A percentile compares a stretch with the other conserved stretches of the same genome.
Conservation (phyloP, 176 grass and related monocot species). For the Lolium perenne region DNA sequence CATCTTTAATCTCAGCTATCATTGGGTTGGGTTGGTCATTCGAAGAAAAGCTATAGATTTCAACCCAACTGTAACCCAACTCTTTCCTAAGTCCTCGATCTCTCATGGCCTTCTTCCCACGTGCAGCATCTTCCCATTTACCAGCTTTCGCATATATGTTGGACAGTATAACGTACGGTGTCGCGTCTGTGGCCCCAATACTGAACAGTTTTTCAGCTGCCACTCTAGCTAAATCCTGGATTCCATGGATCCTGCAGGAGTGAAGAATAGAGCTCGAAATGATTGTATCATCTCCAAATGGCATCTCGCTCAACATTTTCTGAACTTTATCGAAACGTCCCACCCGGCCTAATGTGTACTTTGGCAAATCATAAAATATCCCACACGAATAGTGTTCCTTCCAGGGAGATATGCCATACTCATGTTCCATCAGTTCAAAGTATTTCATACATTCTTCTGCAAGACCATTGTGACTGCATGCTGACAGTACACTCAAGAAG, state of each 20-base stretch:
- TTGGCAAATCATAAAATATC: no score
- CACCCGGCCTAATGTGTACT: constrained; percentile 71
- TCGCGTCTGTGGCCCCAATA: constrained; percentile 58
- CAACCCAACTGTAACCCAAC: constrained; percentile 77
- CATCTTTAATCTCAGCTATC: constrained; percentile 67
- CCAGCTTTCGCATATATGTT: constrained; percentile 86
- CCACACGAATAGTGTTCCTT: constrained; percentile 85
- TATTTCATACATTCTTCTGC: constrained; percentile 68
- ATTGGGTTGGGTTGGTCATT: constrained; percentile 69
- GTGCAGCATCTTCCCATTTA: constrained; percentile 74
- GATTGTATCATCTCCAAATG: constrained; percentile 63
- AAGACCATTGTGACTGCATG: constrained; percentile 79
- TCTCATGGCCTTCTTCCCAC: constrained; percentile 77
- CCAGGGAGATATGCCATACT: constrained; percentile 61
- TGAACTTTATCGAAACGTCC: constrained; percentile 67
- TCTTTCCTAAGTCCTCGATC: constrained; percentile 75
- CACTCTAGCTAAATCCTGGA: constrained; percentile 63
- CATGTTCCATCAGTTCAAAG: constrained; percentile 67
- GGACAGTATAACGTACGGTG: constrained; percentile 68
- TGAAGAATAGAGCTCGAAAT: constrained; percentile 91
- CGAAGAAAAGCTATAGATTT: constrained; percentile 78
- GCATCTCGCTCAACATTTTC: constrained; percentile 62
- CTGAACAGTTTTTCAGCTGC: constrained; percentile 79
- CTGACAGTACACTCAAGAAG: constrained; percentile 77
- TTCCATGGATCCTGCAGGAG: constrained; percentile 77